Evolutionary conservation across 805 yeast species (phyloP).

Genomic region (Yamadazyma sp.): DNA sequence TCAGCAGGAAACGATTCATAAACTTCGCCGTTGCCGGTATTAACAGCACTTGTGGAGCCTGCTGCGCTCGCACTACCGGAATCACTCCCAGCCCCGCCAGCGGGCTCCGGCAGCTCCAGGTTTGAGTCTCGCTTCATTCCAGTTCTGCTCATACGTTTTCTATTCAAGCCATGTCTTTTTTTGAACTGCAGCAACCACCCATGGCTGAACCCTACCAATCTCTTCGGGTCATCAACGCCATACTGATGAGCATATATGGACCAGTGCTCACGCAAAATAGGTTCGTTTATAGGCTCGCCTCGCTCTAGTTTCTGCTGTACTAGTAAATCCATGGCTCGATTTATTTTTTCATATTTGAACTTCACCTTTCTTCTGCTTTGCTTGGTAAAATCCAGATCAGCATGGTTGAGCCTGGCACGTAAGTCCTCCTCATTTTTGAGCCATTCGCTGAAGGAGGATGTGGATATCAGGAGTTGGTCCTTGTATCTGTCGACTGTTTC

Average conservation of each 20-base stretch:
- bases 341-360: conserved; percentile 57
- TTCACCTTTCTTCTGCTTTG: conserved; percentile 46
- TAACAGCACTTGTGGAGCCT: conserved; percentile 4
- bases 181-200: conserved; percentile 66
- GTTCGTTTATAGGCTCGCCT: conserved; percentile 52
- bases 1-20: conserved; percentile 18
- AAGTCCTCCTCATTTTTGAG: conserved; percentile 52
- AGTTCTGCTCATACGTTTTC: conserved; percentile 23
- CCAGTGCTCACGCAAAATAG: conserved; percentile 58
- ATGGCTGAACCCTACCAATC: conserved; percentile 54
- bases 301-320: conserved; percentile 46
- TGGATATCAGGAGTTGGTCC: conserved; percentile 52
- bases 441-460: conserved; percentile 64
- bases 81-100: not conserved
- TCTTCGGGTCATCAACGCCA: conserved; percentile 61
- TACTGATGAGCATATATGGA: conserved; percentile 50
- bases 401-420: conserved; percentile 43
- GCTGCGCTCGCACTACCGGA: conserved; percentile 5
- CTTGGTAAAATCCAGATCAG: conserved; percentile 29
- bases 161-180: conserved; percentile 52
- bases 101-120: not conserved
- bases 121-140: conserved; percentile 3
- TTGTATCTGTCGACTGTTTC: conserved; percentile 56
- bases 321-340: conserved; percentile 56
- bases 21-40: conserved; percentile 13